A percentile compares a stretch with the other conserved stretches of the same genome.
Evolutionary conservation across 495 filamentous ascomycete species (phyloP).

Genomic region (Ascobolus immersus): DNA sequence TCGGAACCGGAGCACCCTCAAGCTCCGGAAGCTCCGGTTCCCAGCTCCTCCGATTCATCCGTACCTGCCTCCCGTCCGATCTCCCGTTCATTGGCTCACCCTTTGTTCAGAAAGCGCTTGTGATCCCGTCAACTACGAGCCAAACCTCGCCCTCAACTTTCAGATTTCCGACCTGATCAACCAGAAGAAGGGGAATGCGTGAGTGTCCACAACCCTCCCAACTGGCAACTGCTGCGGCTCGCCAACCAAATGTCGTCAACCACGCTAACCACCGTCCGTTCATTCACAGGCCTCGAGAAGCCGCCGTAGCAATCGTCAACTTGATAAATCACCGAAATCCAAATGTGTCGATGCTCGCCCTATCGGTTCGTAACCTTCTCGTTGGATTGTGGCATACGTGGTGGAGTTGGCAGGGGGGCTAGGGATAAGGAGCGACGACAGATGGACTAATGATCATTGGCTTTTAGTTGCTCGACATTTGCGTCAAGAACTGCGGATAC

Average conservation of each 20-base stretch:
- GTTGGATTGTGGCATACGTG: slow-evolving; percentile 1
- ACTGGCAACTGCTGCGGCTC: not conserved
- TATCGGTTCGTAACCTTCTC: slow-evolving; percentile 25
- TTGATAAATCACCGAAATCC: slow-evolving; percentile 89
- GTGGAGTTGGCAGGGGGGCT: slow-evolving; percentile 3
- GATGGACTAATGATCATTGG: too few species aligned
- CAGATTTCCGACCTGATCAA: slow-evolving; percentile 95
- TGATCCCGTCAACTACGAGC: slow-evolving; percentile 87
- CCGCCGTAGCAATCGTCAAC: slow-evolving; percentile 77
- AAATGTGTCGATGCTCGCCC: slow-evolving; percentile 73
- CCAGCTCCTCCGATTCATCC: slow-evolving; percentile 80
- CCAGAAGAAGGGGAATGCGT: slow-evolving; percentile 87
- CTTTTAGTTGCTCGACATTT: slow-evolving; percentile 89
- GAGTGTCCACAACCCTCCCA: slow-evolving; percentile 16
- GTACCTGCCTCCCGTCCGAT: slow-evolving; percentile 19
- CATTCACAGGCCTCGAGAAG: slow-evolving; percentile 52
- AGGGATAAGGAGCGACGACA: slow-evolving; percentile 13
- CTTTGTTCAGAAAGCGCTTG: slow-evolving; percentile 49
- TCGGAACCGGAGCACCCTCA: slow-evolving; percentile 48
- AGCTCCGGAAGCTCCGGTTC: slow-evolving; percentile 52
- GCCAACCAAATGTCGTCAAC: slow-evolving; percentile 6
- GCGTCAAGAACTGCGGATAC: slow-evolving; percentile 98
- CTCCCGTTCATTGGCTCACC: slow-evolving; percentile 4
- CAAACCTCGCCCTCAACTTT: slow-evolving; percentile 83
- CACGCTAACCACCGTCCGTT: not conserved